phyloP scores from a whole-genome alignment of 805 yeast species.

The Teunomyces panamensis region DNA sequence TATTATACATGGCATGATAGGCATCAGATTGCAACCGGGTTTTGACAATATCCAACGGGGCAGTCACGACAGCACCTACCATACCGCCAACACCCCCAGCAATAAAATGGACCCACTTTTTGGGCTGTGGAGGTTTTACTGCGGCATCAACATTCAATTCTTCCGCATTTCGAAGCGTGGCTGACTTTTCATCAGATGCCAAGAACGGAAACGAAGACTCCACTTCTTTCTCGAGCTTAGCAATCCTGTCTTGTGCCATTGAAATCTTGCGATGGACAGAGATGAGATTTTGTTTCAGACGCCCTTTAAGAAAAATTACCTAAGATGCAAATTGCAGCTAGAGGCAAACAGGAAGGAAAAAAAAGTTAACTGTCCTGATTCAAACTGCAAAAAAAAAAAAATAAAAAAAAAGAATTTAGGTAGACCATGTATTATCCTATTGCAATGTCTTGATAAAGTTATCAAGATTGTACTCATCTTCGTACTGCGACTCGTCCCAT shows the following conservation, averaged over 20 bases:
- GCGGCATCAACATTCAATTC: constrained; percentile 15
- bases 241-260: constrained; percentile 7
- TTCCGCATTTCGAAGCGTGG: constrained; percentile 45
- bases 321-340: too few species aligned
- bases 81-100: constrained; percentile 95
- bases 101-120: constrained; percentile 72
- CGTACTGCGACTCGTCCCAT: constrained; percentile 96
- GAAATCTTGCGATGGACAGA: constrained; percentile 3
- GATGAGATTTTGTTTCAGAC: background rate
- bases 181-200: constrained; percentile 70
- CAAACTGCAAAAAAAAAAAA: too few species aligned
- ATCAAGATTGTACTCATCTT: constrained; percentile 94
- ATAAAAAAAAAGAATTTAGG: background rate
- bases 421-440: constrained; percentile 14
- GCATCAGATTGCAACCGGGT: constrained; percentile 92
- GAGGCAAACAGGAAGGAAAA: background rate
- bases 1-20: constrained; percentile 56
- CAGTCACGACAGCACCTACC: constrained; percentile 93
- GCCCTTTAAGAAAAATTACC: background rate
- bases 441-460: constrained; percentile 80
- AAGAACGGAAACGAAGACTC: constrained; percentile 57
- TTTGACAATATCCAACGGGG: constrained; percentile 95
- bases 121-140: constrained; percentile 7
- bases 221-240: constrained; percentile 50
- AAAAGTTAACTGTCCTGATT: background rate